phyloP scores from a whole-genome alignment of 1,284 basidiomycete species.

The Sporisorium iseilematis-ciliati region DNA sequence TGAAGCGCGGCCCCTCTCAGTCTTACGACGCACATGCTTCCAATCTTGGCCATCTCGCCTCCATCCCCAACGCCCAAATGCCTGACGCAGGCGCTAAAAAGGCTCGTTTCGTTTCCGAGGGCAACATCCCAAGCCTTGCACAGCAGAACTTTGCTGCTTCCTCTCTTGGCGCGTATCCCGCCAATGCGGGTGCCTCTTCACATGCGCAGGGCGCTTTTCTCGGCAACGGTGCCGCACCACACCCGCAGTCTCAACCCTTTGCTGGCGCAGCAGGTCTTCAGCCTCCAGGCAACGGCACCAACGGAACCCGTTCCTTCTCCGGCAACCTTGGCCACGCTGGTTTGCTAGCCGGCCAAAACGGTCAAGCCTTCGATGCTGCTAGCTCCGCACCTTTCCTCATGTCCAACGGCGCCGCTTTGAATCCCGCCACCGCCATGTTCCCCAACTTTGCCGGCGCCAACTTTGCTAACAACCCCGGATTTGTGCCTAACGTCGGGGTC shows the following conservation, averaged over 20 bases:
- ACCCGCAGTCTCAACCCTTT: constrained; percentile 30
- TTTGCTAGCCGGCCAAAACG: constrained; percentile 27
- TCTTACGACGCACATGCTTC: constrained; percentile 53
- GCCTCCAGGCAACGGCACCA: constrained; percentile 50
- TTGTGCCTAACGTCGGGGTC: constrained; percentile 38
- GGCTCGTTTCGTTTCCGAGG: constrained; percentile 60
- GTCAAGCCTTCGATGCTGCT: constrained; percentile 27
- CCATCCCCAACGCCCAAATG: constrained; percentile 29
- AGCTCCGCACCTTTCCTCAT: constrained; percentile 38
- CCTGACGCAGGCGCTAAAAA: constrained; percentile 46
- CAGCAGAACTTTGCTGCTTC: constrained; percentile 39
- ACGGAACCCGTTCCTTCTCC: constrained; percentile 53
- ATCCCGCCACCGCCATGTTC: constrained; percentile 34
- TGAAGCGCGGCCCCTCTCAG: constrained; percentile 58
- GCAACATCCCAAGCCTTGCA: constrained; percentile 50
- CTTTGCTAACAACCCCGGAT: constrained; percentile 35
- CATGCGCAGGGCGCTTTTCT: constrained; percentile 29
- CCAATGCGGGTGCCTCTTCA: constrained; percentile 10
- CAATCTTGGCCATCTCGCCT: constrained; percentile 30
- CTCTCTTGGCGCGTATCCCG: constrained; percentile 17
- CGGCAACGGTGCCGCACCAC: constrained; percentile 24
- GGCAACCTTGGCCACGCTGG: constrained; percentile 44
- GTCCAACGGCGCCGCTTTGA: constrained; percentile 24
- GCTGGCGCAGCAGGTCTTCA: constrained; percentile 31
- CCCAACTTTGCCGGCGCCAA: constrained; percentile 36